Evolutionary conservation across 352 stramenopile genomes (phyloP), one percentile per base, ranked within the genome.

Genomic region (Phytophthora citrophthora): DNA sequence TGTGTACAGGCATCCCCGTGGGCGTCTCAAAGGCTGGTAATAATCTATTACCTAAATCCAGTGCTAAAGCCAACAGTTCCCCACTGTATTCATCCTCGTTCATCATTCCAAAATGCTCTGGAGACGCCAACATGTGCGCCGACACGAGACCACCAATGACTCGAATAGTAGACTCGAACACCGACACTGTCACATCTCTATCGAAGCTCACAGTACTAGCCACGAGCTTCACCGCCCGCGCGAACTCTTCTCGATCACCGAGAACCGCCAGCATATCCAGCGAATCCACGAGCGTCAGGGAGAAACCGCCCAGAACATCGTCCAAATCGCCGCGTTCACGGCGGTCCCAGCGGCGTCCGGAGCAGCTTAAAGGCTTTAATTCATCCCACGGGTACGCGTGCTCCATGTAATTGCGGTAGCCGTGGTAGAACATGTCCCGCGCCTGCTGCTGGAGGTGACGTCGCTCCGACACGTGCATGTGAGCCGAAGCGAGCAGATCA

Each of bases 1-100:
- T 97, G 34, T 98, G 96, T 55, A 97, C 98, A 1, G 97, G 97
- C 43, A 99, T 94, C 2, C 73, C 78, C n/a, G 97, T 99, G 6
- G 83, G 76, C 0, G 97, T 99, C 34, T 98, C 77, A 71, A 99
- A 99, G 27, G 97, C 97, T 23, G 92, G 90, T 12, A 99, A 54
- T n/a, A 99, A 74, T 9, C 98, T 79, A 34, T 92, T 74, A 11
- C 94, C 98, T 32, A 99, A 77, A 70, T 99, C 97, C 27, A 92
- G 66, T 0, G 97, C 97, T 20, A 99, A 76, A 10, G 73, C 56
- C 24, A 99, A 65, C 10, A 99, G 84, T 65, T 98, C 91, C 7
- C 91, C 96, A 54, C 96, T 64, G 74, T 99, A 99, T 51, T 91
- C 78, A 43, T 81, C 50, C 1, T 62, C 46, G 0, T 77, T 74